phyloP scores from a whole-genome alignment of 106 monocot genomes.

The Dendrobium chrysotoxum region DNA sequence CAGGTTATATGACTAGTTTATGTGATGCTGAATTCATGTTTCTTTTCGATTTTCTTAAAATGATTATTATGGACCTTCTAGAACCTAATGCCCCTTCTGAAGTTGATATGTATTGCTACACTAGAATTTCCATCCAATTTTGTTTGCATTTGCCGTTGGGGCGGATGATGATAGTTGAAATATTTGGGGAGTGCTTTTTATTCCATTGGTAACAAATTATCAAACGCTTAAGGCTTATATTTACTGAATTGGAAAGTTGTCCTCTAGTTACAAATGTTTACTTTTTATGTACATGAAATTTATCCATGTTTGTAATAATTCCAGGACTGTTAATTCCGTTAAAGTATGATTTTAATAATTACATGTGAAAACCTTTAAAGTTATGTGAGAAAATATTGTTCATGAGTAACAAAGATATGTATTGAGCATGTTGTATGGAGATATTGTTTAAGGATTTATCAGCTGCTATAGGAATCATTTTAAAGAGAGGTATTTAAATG shows the following conservation, averaged over 20 bases:
- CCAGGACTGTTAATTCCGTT: background rate
- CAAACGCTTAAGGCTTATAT: background rate
- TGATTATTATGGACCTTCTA: too few relatives aligned
- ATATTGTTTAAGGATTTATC: background rate
- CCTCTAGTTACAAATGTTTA: background rate
- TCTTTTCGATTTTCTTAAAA: background rate
- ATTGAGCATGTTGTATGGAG: background rate
- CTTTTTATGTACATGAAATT: background rate
- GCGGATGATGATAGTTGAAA: background rate
- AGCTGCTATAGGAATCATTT: background rate
- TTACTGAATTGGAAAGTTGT: background rate
- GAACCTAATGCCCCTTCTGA: background rate
- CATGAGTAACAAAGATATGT: background rate
- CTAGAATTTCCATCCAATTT: background rate
- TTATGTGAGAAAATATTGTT: background rate
- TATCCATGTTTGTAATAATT: background rate
- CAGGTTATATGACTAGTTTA: background rate
- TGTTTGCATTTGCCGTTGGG: background rate
- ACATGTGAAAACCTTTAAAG: background rate
- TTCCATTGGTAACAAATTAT: background rate
- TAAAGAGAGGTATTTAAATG: background rate
- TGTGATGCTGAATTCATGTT: background rate
- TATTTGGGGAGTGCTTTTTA: background rate
- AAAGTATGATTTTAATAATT: background rate
- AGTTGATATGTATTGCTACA: background rate